phyloP scores from a whole-genome alignment of 1,139 yeast genomes.

The Hemisphaericaspora subhashii region DNA sequence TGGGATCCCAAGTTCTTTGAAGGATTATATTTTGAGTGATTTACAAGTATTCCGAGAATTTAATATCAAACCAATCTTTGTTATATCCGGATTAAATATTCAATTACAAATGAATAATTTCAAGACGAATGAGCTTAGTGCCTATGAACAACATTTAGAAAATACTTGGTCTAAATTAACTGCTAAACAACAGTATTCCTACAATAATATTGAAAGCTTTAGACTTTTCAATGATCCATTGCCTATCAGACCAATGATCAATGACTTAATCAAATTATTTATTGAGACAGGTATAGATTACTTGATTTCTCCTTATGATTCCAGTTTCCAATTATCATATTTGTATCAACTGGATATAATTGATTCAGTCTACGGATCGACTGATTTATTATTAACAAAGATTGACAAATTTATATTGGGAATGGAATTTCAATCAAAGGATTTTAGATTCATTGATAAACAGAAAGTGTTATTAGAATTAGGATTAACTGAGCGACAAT shows the following conservation, averaged over 20 bases:
- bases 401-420: conserved; percentile 73
- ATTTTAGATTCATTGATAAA: conserved; percentile 67
- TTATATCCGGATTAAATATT: conserved; percentile 58
- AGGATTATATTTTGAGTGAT: conserved; percentile 59
- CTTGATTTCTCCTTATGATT: conserved; percentile 78
- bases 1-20: conserved; percentile 72
- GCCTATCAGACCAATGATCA: conserved; percentile 49
- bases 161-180: conserved; percentile 47
- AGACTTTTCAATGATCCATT: conserved; percentile 48
- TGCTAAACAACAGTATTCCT: conserved; percentile 24
- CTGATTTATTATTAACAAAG: conserved; percentile 66
- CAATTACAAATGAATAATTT: conserved; percentile 32
- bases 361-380: conserved; percentile 82
- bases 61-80: conserved; percentile 73
- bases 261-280: conserved; percentile 59
- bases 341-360: conserved; percentile 55
- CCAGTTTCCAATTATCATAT: conserved; percentile 81
- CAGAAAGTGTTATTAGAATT: conserved; percentile 60
- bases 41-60: conserved; percentile 58
- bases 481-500: conserved; percentile 59
- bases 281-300: conserved; percentile 60
- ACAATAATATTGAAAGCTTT: conserved; percentile 39
- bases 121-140: conserved; percentile 41
- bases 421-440: conserved; percentile 65
- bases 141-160: conserved; percentile 47